Evolutionary conservation across 2,329 filamentous ascomycete genomes (phyloP).

Genomic region (Didymella lethalis): DNA sequence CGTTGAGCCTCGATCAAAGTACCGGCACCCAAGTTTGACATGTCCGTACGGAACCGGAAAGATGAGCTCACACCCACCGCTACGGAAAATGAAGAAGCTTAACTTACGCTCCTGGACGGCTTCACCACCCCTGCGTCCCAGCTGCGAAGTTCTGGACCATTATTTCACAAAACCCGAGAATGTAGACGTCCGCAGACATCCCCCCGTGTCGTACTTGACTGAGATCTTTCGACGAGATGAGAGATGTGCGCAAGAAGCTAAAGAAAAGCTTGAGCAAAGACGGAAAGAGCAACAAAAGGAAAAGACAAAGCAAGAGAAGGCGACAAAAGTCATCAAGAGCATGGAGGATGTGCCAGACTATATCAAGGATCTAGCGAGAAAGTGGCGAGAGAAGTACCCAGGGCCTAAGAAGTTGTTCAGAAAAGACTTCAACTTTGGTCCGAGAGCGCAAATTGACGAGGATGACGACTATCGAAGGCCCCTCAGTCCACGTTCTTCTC

Average conservation of each 20-base stretch:
- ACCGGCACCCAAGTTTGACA: not conserved
- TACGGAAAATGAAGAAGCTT: not conserved
- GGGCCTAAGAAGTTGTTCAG: not conserved
- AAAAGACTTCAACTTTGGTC: slow-evolving; percentile 11
- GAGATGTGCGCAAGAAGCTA: not conserved
- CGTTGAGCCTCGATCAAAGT: not conserved
- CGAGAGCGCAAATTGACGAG: not conserved
- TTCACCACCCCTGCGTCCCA: not conserved
- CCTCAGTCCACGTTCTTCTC: slow-evolving; percentile 5
- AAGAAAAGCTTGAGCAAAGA: not conserved
- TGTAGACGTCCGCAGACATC: not conserved
- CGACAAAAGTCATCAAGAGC: not conserved
- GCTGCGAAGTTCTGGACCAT: too few species aligned
- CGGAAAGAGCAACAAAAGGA: not conserved
- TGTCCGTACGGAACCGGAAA: not conserved
- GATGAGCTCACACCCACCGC: not conserved
- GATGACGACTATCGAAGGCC: not conserved
- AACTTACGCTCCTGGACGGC: not conserved
- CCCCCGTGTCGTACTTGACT: not conserved
- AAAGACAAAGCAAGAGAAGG: not conserved
- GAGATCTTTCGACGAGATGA: not conserved
- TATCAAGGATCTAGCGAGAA: not conserved
- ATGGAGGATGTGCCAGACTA: not conserved
- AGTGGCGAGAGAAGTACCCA: not conserved
- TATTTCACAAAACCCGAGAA: not conserved